Evolutionary conservation across 2,329 filamentous ascomycete species (phyloP).

Genomic region (Teratosphaeria epicoccoides): DNA sequence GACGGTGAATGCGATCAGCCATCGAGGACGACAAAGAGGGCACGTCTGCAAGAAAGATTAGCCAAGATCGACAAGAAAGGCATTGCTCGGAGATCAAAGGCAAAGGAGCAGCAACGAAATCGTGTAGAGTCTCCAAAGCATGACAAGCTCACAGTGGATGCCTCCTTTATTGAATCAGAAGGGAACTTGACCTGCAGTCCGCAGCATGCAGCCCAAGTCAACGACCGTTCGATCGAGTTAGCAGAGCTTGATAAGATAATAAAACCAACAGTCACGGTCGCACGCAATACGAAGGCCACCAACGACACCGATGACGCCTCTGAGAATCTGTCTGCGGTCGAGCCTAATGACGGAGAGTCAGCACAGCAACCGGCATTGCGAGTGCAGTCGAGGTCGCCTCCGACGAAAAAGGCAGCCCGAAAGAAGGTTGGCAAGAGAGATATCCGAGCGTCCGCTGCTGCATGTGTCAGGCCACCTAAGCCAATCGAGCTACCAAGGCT

Average conservation of each 20-base stretch:
- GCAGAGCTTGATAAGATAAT: not conserved
- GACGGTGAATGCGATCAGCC: conserved; percentile 16
- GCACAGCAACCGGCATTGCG: not conserved
- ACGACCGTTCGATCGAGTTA: not conserved
- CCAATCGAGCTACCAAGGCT: not conserved
- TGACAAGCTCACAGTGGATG: not conserved
- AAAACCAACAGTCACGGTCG: not conserved
- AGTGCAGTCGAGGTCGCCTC: not conserved
- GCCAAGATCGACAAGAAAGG: conserved; percentile 20
- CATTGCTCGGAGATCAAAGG: not conserved
- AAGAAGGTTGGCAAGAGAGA: conserved; percentile 1
- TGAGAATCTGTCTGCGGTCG: not conserved
- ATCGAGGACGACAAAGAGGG: conserved; percentile 11
- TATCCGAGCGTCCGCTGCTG: conserved; percentile 3
- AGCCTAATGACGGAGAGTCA: not conserved
- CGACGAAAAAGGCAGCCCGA: not conserved
- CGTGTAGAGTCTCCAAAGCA: not conserved
- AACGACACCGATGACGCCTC: not conserved
- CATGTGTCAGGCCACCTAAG: conserved; percentile 1
- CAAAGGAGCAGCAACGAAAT: not conserved
- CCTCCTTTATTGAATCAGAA: not conserved
- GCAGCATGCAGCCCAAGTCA: not conserved
- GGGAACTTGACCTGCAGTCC: not conserved
- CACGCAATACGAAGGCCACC: not conserved
- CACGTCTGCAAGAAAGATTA: conserved; percentile 20